A percentile compares a stretch with the other conserved stretches of the same genome.
Conservation (phyloP, 1,284 basidiomycete genomes). For the Cryptococcus maquisensis region DNA sequence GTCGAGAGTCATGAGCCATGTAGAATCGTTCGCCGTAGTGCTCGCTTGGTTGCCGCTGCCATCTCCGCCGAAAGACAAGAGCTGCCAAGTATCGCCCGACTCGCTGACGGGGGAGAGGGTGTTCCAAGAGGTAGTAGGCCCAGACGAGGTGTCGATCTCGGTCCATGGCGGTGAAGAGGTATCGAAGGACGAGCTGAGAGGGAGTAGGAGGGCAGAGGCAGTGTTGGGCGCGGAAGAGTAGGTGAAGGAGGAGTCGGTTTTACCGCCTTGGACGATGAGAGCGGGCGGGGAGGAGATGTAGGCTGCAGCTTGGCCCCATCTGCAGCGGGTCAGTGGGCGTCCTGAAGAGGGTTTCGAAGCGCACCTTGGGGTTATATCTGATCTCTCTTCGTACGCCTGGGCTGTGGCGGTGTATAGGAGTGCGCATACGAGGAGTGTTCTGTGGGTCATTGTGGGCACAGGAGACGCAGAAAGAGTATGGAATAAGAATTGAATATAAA, state of each 20-base stretch:
- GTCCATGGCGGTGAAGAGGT: constrained; percentile 60
- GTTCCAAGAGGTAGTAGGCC: constrained; percentile 71
- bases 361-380: not conserved
- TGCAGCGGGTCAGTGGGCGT: constrained; percentile 33
- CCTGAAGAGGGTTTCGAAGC: too few relatives aligned
- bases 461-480: too few relatives aligned
- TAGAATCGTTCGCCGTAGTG: constrained; percentile 61
- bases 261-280: constrained; percentile 71
- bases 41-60: constrained; percentile 59
- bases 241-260: constrained; percentile 66
- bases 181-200: constrained; percentile 60
- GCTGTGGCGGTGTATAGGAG: not conserved
- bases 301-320: constrained; percentile 74
- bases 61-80: constrained; percentile 71
- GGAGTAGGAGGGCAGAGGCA: constrained; percentile 64
- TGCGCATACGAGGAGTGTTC: not conserved
- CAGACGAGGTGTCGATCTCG: constrained; percentile 53
- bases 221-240: constrained; percentile 70
- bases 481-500: too few relatives aligned
- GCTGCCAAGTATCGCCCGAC: constrained; percentile 28
- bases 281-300: constrained; percentile 56
- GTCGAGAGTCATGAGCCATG: constrained; percentile 52
- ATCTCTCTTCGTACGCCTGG: not conserved
- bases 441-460: too few relatives aligned
- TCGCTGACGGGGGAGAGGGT: constrained; percentile 62